Evolutionary conservation across 2,329 filamentous ascomycete species (phyloP).

Genomic region (Aspergillus neoniger): DNA sequence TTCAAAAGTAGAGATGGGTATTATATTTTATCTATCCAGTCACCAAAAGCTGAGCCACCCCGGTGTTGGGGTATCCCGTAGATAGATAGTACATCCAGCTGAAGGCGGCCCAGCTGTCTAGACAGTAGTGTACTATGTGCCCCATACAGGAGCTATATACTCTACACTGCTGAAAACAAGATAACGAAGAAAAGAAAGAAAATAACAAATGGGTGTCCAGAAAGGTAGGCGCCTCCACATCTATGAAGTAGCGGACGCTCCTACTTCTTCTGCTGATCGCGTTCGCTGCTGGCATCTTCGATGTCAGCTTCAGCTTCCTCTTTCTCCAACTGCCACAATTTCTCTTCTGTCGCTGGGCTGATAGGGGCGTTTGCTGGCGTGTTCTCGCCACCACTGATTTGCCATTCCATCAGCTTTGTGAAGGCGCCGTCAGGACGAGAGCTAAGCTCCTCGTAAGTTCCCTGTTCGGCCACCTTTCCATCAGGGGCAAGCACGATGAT

Average conservation of each 20-base stretch:
- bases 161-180: slow-evolving; percentile 12
- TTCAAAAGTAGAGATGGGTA: slow-evolving; percentile 16
- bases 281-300: slow-evolving; percentile 5
- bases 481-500: slow-evolving; percentile 89
- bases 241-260: not conserved
- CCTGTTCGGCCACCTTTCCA: slow-evolving; percentile 87
- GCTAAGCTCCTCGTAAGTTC: slow-evolving; percentile 76
- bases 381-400: slow-evolving; percentile 80
- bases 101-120: slow-evolving; percentile 8
- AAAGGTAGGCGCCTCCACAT: not conserved
- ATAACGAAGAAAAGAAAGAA: slow-evolving; percentile 11
- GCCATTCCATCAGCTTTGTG: slow-evolving; percentile 97
- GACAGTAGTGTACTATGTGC: slow-evolving; percentile 9
- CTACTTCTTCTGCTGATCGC: slow-evolving; percentile 11
- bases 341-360: slow-evolving; percentile 49
- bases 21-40: slow-evolving; percentile 20
- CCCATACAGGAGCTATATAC: slow-evolving; percentile 1
- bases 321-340: slow-evolving; percentile 52
- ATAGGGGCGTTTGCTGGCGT: slow-evolving; percentile 28
- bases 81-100: slow-evolving; percentile 13
- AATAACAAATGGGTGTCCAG: not conserved
- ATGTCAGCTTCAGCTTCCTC: slow-evolving; percentile 40
- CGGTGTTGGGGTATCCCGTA: slow-evolving; percentile 1
- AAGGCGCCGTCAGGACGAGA: slow-evolving; percentile 78
- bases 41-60: slow-evolving; percentile 5